phyloP scores from a whole-genome alignment of 805 yeast genomes.

The Phaffomyces antillensis region DNA sequence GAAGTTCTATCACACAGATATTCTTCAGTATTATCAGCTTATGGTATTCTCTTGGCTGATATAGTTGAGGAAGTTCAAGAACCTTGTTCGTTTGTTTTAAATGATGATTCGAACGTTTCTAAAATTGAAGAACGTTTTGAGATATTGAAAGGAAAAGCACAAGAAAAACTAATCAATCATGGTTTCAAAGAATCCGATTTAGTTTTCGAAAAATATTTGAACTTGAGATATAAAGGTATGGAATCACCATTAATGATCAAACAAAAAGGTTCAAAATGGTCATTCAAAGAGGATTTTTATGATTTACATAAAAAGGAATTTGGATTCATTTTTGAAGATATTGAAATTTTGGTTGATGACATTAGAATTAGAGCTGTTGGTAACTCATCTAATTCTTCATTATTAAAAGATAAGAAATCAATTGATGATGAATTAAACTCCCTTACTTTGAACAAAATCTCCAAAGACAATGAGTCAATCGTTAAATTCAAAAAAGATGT shows the following conservation, averaged over 20 bases:
- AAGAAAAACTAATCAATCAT: constrained; percentile 38
- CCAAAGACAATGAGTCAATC: constrained; percentile 11
- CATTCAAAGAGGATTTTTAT: constrained; percentile 40
- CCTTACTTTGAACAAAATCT: constrained; percentile 23
- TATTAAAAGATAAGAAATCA: constrained; percentile 31
- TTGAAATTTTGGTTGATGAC: constrained; percentile 62
- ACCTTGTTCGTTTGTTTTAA: constrained; percentile 49
- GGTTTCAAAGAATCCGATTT: constrained; percentile 44
- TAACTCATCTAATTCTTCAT: constrained; percentile 29
- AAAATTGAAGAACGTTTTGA: constrained; percentile 40
- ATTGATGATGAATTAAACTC: constrained; percentile 48
- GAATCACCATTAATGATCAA: constrained; percentile 79
- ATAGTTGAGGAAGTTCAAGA: constrained; percentile 75
- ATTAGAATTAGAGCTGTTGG: constrained; percentile 70
- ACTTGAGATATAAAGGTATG: constrained; percentile 82
- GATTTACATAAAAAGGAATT: constrained; percentile 61
- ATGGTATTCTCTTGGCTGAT: constrained; percentile 84
- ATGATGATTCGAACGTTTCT: constrained; percentile 20
- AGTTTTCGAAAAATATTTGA: constrained; percentile 55
- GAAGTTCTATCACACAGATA: constrained; percentile 71
- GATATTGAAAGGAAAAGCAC: constrained; percentile 36
- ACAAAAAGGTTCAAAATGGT: constrained; percentile 18
- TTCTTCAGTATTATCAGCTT: constrained; percentile 80
- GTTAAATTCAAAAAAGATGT: constrained; percentile 37
- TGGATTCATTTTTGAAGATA: constrained; percentile 56